Evolutionary conservation across 164 flowering plant genomes (phyloP).

Genomic region (Stephania japonica): DNA sequence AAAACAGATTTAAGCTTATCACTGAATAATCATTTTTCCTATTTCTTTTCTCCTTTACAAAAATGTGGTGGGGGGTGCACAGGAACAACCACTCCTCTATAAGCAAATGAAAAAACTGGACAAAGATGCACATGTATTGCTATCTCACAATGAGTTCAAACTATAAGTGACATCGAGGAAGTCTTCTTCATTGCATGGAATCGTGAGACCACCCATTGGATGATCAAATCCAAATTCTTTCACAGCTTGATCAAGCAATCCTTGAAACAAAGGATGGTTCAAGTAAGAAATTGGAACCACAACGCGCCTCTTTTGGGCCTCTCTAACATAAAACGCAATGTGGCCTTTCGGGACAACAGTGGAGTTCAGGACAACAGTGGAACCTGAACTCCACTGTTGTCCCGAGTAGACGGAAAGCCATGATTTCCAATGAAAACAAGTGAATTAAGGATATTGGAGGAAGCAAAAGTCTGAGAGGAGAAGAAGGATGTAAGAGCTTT

Average conservation of each 20-base stretch:
- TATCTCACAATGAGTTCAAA: conserved; percentile 1
- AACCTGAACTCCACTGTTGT: background rate
- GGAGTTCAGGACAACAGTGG: background rate
- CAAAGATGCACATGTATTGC: background rate
- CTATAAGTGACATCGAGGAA: conserved; percentile 23
- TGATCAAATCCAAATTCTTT: too few relatives aligned
- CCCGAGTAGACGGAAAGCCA: background rate
- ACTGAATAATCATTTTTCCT: background rate
- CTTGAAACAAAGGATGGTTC: background rate
- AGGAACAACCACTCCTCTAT: background rate
- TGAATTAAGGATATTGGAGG: background rate
- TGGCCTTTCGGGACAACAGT: conserved; percentile 5
- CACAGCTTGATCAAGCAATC: too few relatives aligned
- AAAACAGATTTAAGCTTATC: too few relatives aligned
- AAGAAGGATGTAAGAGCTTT: background rate
- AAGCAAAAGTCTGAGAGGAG: background rate
- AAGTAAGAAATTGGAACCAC: too few relatives aligned
- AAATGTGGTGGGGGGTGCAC: background rate
- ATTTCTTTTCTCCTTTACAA: background rate
- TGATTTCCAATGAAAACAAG: background rate
- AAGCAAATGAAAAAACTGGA: background rate
- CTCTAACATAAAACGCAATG: background rate
- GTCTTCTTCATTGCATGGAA: conserved; percentile 9
- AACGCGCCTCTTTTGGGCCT: background rate
- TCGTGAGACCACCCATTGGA: conserved; percentile 31